phyloP scores from a whole-genome alignment of 2,329 filamentous ascomycete genomes.

The Beauveria brongniartii region DNA sequence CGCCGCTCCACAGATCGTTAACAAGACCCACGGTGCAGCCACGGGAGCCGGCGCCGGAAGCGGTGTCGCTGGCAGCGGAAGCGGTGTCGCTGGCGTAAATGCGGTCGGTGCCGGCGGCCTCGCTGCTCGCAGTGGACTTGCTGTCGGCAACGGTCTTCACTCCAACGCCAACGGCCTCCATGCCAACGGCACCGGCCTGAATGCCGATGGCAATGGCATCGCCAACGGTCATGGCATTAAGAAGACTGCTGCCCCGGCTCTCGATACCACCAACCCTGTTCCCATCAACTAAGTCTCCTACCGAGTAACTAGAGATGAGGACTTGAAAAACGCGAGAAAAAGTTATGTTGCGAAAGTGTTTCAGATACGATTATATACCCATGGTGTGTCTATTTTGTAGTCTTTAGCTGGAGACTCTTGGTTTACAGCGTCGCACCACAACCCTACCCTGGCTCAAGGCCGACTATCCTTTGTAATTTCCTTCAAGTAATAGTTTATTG shows the following conservation, averaged over 20 bases:
- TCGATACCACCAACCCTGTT: constrained; percentile 1
- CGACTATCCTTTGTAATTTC: constrained; percentile 1
- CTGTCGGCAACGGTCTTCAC: constrained; percentile 8
- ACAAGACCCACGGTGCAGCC: constrained; percentile 30
- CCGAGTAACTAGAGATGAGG: neutral
- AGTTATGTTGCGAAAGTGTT: neutral
- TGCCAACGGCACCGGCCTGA: constrained; percentile 6
- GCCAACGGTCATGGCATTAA: constrained; percentile 10
- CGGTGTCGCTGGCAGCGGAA: constrained; percentile 13
- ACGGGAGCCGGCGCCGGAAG: constrained; percentile 11
- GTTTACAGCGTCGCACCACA: neutral
- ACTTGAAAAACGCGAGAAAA: neutral
- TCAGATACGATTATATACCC: constrained; percentile 10
- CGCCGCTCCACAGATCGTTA: constrained; percentile 39
- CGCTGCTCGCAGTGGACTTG: constrained; percentile 12
- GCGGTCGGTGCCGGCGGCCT: constrained; percentile 4
- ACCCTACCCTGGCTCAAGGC: neutral
- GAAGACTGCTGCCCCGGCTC: constrained; percentile 1
- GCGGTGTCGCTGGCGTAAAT: constrained; percentile 12
- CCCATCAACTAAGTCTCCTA: constrained; percentile 2
- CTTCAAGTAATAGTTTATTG: neutral
- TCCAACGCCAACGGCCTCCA: constrained; percentile 6
- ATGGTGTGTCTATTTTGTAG: constrained; percentile 5
- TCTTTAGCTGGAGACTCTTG: constrained; percentile 1
- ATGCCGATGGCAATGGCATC: constrained; percentile 14